Evolutionary conservation across 202 grass and related monocot species (phyloP).

Genomic region (Zoysia matrella): DNA sequence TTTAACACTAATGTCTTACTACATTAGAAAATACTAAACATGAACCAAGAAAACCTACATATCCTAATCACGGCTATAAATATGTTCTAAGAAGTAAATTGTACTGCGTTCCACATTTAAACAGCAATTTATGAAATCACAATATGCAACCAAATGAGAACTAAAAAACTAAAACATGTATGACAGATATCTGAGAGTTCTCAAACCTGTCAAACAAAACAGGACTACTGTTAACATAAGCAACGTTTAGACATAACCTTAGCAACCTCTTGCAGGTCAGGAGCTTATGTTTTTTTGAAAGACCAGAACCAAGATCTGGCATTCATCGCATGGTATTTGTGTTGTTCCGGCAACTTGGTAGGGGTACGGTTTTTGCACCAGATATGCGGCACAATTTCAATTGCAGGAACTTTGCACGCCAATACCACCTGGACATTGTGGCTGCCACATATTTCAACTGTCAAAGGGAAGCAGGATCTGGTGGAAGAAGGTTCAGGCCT

Average conservation of each 20-base stretch:
- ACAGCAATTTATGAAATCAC: background rate
- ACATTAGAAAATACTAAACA: background rate
- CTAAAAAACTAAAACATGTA: background rate
- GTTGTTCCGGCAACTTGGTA: slow-evolving; percentile 62
- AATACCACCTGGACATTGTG: slow-evolving; percentile 52
- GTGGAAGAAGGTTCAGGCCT: slow-evolving; percentile 63
- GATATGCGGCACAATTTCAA: slow-evolving; percentile 66
- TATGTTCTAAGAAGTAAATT: background rate
- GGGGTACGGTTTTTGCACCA: slow-evolving; percentile 59
- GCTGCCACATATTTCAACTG: slow-evolving; percentile 76
- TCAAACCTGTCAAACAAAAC: slow-evolving; percentile 4
- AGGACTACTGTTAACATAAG: background rate
- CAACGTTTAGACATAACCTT: background rate
- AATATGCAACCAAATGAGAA: background rate
- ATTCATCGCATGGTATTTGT: slow-evolving; percentile 80
- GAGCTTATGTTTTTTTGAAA: slow-evolving; percentile 70
- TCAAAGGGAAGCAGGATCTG: slow-evolving; percentile 75
- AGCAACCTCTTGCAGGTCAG: slow-evolving; percentile 50
- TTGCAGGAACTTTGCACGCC: slow-evolving; percentile 47
- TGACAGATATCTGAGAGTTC: background rate
- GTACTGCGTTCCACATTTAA: background rate
- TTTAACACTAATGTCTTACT: background rate
- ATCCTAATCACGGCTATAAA: background rate
- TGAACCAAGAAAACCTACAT: background rate
- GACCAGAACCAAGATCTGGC: slow-evolving; percentile 57